Evolutionary conservation across 305 asterid species (phyloP).

Genomic region (Nicotiana rustica): DNA sequence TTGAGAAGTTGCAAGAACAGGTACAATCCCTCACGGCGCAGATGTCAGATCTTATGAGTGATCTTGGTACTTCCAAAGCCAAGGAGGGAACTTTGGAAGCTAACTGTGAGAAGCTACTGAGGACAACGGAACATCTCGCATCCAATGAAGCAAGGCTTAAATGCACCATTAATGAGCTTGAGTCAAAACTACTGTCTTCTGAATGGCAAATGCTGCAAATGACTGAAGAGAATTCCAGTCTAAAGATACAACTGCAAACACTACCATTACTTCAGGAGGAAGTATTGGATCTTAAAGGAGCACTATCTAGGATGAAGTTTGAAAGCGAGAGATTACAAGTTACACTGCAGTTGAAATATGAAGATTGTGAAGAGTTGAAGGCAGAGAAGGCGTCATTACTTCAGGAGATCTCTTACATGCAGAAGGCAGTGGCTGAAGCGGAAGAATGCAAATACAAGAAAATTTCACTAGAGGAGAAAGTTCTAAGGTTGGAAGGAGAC

Average conservation of each 20-base stretch:
- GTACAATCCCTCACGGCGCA: conserved; percentile 25
- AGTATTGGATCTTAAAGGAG: conserved; percentile 46
- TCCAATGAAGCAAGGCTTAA: conserved; percentile 42
- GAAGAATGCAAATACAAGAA: conserved; percentile 47
- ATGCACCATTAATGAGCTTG: conserved; percentile 45
- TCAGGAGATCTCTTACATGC: conserved; percentile 43
- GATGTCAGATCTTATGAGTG: conserved; percentile 33
- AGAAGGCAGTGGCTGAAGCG: conserved; percentile 38
- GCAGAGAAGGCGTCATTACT: conserved; percentile 38
- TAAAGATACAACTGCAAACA: conserved; percentile 41
- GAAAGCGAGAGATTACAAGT: conserved; percentile 44
- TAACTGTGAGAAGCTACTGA: conserved; percentile 36
- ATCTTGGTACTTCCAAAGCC: conserved; percentile 33
- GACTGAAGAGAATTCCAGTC: conserved; percentile 47
- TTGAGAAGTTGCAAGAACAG: conserved; percentile 34
- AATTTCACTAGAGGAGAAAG: conserved; percentile 52
- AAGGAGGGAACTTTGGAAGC: conserved; percentile 39
- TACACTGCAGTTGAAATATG: conserved; percentile 43
- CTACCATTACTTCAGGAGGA: conserved; percentile 47
- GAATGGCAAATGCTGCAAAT: conserved; percentile 47
- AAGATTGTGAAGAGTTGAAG: conserved; percentile 49
- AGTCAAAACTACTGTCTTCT: conserved; percentile 40
- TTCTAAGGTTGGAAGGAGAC: conserved; percentile 60
- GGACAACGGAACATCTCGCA: conserved; percentile 37
- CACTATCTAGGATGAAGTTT: conserved; percentile 43